Percentiles rank a stretch among this genome's conserved stretches.
Evolutionary conservation across 345 rosid species (phyloP).

Genomic region (Ceriops zippeliana): DNA sequence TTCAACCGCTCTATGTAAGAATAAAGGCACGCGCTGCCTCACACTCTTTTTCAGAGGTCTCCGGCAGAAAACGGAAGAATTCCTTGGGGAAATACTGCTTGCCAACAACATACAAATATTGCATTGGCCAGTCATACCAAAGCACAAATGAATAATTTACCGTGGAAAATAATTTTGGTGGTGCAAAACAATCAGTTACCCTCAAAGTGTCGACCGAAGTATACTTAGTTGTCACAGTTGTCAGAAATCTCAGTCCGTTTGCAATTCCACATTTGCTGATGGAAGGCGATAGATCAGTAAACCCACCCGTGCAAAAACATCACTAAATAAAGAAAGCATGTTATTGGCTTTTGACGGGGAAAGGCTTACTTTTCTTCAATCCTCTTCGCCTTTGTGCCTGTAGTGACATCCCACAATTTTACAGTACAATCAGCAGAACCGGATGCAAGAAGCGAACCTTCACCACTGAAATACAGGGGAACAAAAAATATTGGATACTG

Average conservation of each 20-base stretch:
- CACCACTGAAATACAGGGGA: slow-evolving; percentile 46
- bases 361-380: slow-evolving; percentile 46
- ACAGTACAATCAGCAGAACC: slow-evolving; percentile 95
- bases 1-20: neutral
- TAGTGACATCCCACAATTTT: slow-evolving; percentile 82
- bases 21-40: neutral
- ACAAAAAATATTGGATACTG: neutral
- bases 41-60: slow-evolving; percentile 50
- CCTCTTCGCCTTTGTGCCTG: slow-evolving; percentile 57
- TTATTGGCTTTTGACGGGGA: neutral
- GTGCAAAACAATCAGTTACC: slow-evolving; percentile 32
- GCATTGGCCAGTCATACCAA: neutral
- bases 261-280: slow-evolving; percentile 61
- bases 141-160: neutral
- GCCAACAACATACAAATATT: neutral
- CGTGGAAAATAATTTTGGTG: neutral
- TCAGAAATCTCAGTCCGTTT: slow-evolving; percentile 69
- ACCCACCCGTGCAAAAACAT: neutral
- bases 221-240: slow-evolving; percentile 78
- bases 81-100: slow-evolving; percentile 72
- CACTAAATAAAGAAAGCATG: neutral
- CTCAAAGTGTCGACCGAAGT: slow-evolving; percentile 70
- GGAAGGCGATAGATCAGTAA: slow-evolving; percentile 1
- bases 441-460: slow-evolving; percentile 90
- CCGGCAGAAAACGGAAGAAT: slow-evolving; percentile 89